Evolutionary conservation across 345 rosid species (phyloP).

Genomic region (Arabis hirsuta): DNA sequence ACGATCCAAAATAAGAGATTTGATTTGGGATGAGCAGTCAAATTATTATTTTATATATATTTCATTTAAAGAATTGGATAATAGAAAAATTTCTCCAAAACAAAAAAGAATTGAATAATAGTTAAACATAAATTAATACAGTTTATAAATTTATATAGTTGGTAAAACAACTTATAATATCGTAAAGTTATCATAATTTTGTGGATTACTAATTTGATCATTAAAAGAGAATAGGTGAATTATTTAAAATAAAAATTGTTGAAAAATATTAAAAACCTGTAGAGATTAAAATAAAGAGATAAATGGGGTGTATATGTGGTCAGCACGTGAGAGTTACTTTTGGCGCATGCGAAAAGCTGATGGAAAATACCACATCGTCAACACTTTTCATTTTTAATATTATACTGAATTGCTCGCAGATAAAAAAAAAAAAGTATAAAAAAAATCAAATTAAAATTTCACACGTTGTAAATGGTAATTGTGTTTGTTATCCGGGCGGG

Average conservation of each 20-base stretch:
- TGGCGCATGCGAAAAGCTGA: constrained; percentile 53
- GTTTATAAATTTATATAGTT: background rate
- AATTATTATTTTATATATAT: background rate
- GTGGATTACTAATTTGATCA: background rate
- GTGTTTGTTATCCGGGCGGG: background rate
- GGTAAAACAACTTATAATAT: background rate
- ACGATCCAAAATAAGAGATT: too few relatives aligned
- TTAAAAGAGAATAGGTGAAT: too few relatives aligned
- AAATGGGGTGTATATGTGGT: constrained; percentile 45
- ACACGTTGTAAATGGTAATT: background rate
- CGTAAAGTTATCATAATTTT: background rate
- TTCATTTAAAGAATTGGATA: background rate
- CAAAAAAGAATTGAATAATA: too few relatives aligned
- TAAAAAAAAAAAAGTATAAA: constrained; percentile 3
- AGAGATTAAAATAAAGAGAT: constrained; percentile 27
- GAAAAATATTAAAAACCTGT: background rate
- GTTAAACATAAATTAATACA: background rate
- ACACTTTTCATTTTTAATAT: constrained; percentile 38
- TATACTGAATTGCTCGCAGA: constrained; percentile 27
- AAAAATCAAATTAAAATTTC: constrained; percentile 17
- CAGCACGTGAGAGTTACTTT: constrained; percentile 53
- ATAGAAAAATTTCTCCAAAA: too few relatives aligned
- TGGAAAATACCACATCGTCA: constrained; percentile 42
- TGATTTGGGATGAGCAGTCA: too few relatives aligned
- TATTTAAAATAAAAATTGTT: background rate